phyloP scores from a whole-genome alignment of 495 filamentous ascomycete genomes.

The Aspergillus nanangensis region DNA sequence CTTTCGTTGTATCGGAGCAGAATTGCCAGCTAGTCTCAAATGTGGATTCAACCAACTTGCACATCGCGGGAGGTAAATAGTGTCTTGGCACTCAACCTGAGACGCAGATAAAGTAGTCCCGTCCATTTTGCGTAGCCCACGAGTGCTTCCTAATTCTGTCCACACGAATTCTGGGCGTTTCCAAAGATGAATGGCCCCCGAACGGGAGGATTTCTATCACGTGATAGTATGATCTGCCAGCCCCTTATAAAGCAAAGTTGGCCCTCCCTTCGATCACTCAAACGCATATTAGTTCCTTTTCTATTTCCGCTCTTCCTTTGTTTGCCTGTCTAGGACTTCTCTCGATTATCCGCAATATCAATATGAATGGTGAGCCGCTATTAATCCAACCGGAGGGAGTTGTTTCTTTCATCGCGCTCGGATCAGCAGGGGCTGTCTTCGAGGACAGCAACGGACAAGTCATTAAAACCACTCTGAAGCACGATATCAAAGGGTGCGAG shows the following conservation, averaged over 20 bases:
- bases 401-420: slow-evolving; percentile 5
- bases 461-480: slow-evolving; percentile 10
- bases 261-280: not conserved
- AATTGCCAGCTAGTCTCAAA: not conserved
- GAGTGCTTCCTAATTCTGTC: not conserved
- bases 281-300: not conserved
- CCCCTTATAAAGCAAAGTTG: not conserved
- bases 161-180: not conserved
- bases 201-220: not conserved
- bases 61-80: not conserved
- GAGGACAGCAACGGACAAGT: not conserved
- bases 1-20: not conserved
- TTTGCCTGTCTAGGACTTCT: not conserved
- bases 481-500: slow-evolving; percentile 7
- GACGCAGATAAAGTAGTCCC: not conserved
- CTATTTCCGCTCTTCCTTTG: not conserved
- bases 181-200: not conserved
- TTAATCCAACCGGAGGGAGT: not conserved
- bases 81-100: not conserved
- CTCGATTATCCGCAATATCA: not conserved
- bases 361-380: not conserved
- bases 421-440: slow-evolving; percentile 7
- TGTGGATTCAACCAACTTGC: not conserved
- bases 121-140: not conserved
- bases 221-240: not conserved